Base-by-base conservation (phyloP, 2,329 filamentous ascomycete species). In the Fusarium subtropicale region DNA sequence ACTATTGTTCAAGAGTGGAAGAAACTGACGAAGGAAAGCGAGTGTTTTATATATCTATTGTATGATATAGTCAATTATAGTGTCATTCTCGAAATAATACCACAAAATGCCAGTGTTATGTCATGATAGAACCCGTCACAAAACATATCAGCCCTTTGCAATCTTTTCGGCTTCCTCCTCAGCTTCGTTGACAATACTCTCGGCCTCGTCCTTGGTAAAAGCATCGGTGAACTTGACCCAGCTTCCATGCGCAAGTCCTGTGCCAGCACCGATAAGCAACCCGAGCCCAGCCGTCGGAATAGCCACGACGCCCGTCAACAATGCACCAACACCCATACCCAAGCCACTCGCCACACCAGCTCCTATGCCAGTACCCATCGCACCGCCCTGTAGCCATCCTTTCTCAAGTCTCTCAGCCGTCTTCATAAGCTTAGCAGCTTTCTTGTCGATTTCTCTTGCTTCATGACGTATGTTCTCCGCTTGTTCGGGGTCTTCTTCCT, bases 311-410 rank as follows among this genome's bases (percentile, higher is more conserved):
- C 70, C 70, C 3, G 70, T 73, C 28, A 72, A 13, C 3, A 72
- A 3, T 6, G 70, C 54, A 1, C 70, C 70, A 12, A 73, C 68
- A 2, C 64, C 50, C 26, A 73, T 18, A 0, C 68, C 71, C 5
- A 72, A 48, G 2, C 70, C 71, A 15, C 70, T 69, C 6, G 71
- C 71, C 7, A 72, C 66, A n/a, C 71, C 71, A 18, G 57, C 65
- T 1, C 71, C 71, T 16, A 72, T 71, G 0, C 71, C 71, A 12
- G 68, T 64, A 1, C 71, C 71, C 44, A 73, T 51, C 0, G 70
- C 71, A n/a, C 71, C 71, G n/a, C 70, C 70, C 31, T 72, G 70
- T 4, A 72, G 18, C 70, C 70, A 72, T 1, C 70, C 70, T 3
- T 70, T 65, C n/a, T 72, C 57, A 0, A 72, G 34, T 3, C 70